phyloP scores from a whole-genome alignment of 208 protist species.

The Wallacemonas rigidus region DNA sequence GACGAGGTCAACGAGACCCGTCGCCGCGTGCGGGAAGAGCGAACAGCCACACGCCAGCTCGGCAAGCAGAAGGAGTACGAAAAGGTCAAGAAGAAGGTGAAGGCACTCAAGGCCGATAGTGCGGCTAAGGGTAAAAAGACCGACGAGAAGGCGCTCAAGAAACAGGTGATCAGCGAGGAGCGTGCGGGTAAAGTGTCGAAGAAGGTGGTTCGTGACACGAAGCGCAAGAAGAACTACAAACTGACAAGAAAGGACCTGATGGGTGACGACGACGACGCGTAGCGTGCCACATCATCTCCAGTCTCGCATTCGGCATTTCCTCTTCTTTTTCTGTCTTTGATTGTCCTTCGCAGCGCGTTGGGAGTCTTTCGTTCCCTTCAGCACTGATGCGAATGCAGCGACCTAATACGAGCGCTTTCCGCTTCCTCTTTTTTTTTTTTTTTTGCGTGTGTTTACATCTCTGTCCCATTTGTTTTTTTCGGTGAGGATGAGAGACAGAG shows the following conservation, averaged over 20 bases:
- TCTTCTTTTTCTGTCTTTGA: not conserved
- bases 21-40: constrained; percentile 55
- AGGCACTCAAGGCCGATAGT: constrained; percentile 22
- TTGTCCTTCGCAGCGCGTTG: too few species aligned
- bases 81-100: constrained; percentile 44
- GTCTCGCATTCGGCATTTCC: too few species aligned
- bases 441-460: too few species aligned
- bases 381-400: too few species aligned
- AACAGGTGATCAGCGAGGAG: constrained; percentile 28
- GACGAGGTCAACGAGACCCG: constrained; percentile 74
- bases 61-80: constrained; percentile 20
- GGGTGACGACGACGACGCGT: constrained; percentile 38
- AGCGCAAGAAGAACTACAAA: constrained; percentile 85
- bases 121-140: constrained; percentile 18
- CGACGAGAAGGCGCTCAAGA: constrained; percentile 26
- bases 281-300: not conserved
- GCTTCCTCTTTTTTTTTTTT: too few species aligned
- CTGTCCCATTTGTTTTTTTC: too few species aligned
- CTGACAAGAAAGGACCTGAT: constrained; percentile 81
- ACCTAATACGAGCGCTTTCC: too few species aligned
- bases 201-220: constrained; percentile 65
- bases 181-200: constrained; percentile 29
- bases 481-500: too few species aligned
- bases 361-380: too few species aligned
- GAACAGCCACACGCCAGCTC: constrained; percentile 37